Evolutionary conservation across 495 filamentous ascomycete species (phyloP), one percentile per base, ranked within the genome.

Genomic region (Gamarada debralockiae): DNA sequence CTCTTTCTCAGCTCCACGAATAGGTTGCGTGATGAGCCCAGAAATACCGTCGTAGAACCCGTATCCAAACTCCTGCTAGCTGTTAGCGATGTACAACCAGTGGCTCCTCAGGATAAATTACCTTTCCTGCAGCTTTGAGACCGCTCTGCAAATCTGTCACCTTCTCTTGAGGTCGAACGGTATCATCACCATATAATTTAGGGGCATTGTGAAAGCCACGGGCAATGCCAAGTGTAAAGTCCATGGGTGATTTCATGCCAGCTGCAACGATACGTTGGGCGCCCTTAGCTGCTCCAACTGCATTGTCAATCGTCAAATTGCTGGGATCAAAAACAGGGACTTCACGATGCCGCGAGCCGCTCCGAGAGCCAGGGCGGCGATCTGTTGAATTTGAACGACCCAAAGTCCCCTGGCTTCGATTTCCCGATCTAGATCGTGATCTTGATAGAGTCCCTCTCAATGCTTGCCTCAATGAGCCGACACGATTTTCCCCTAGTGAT

Each of bases 201-300:
- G 90, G 89, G 1, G 81, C 82, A 61, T 95, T 95, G 65, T 95
- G 87, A 57, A 95, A 95, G 8, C 90, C 90, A 65, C 84, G 87
- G 0, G 90, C 82, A 2, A 95, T 62, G 13, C 82, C 84, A 36
- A 95, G 70, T 12, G 87, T 84, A 51, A 93, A 80, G 55, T 95
- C 89, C 70, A 90, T 84, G 0, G 90, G 90, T 0, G 85, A 83
- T 67, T 84, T 82, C 47, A 92, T 67, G n/a, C 82, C 78, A 15
- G 84, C 81, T 27, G 76, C 77, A 4, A 91, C 77, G 40, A 93
- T 85, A 33, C 85, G 82, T 12, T 73, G 70, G 31, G 87, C 71
- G 13, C 83, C 79, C 57, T 81, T 87, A 21, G 82, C 76, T 5
- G 83, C 83, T 21, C 74, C 70, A 1, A 86, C 50, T 2, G 79